Evolutionary conservation across 2,329 filamentous ascomycete genomes (phyloP).

Genomic region (Colletotrichum cereale): DNA sequence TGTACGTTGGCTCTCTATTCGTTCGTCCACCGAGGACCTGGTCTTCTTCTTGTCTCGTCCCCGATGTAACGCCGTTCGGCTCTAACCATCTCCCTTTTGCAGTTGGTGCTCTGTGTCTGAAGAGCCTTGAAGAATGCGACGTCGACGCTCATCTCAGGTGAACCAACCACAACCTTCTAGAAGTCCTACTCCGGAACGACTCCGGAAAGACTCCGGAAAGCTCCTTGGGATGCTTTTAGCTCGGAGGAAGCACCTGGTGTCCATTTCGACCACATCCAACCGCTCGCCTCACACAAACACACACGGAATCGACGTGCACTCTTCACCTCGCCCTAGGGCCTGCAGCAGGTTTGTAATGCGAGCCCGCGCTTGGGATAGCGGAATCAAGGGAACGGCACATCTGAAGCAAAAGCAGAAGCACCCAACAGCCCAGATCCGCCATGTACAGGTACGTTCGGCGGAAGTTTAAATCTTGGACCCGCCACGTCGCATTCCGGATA

Average conservation of each 20-base stretch:
- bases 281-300: neutral
- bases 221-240: slow-evolving; percentile 2
- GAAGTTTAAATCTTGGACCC: slow-evolving; percentile 12
- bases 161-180: slow-evolving; percentile 24
- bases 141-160: slow-evolving; percentile 21
- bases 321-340: neutral
- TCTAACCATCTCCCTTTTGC: slow-evolving; percentile 16
- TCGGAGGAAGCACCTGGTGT: neutral
- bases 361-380: neutral
- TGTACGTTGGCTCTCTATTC: slow-evolving; percentile 4
- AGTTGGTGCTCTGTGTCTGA: slow-evolving; percentile 22
- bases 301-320: neutral
- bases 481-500: slow-evolving; percentile 25
- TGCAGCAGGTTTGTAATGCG: neutral
- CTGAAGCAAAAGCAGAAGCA: slow-evolving; percentile 11
- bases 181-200: slow-evolving; percentile 12
- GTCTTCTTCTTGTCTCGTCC: slow-evolving; percentile 11
- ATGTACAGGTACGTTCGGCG: neutral
- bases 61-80: slow-evolving; percentile 20
- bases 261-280: neutral
- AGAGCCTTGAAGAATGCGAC: slow-evolving; percentile 14
- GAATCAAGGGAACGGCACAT: slow-evolving; percentile 5
- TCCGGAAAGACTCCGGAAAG: neutral
- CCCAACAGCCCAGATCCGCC: slow-evolving; percentile 15
- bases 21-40: neutral